Conservation (phyloP, 306 rosid genomes). For the Oxytropis ochrocephala region DNA sequence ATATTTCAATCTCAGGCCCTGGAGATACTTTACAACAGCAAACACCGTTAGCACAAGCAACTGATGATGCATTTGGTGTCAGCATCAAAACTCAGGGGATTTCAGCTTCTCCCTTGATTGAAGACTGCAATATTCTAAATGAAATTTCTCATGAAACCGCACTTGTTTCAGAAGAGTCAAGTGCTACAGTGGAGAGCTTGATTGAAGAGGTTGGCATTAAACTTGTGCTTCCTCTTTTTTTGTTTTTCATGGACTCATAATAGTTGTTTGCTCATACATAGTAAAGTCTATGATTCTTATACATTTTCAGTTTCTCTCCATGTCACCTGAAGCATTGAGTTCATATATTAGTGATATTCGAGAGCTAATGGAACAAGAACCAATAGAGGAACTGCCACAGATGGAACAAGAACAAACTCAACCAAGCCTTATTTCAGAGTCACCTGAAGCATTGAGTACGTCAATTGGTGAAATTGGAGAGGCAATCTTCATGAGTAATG, state of each 20-base stretch:
- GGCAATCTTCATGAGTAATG: no score
- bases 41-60: neutral
- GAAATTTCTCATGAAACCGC: conserved; percentile 7
- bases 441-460: no score
- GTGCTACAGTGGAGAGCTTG: conserved; percentile 18
- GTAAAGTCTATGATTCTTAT: neutral
- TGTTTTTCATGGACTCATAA: neutral
- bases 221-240: neutral
- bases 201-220: conserved; percentile 28
- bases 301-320: conserved; percentile 20
- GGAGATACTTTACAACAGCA: neutral
- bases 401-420: neutral
- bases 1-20: neutral
- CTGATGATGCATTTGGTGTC: neutral
- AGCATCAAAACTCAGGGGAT: neutral
- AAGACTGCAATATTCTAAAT: neutral
- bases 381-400: neutral
- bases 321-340: conserved; percentile 19
- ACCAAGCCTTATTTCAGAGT: neutral
- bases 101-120: conserved; percentile 13
- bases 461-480: no score
- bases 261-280: neutral
- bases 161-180: conserved; percentile 4
- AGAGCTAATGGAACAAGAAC: no score
- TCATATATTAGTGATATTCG: neutral